Conservation (phyloP, 2,329 filamentous ascomycete species). For the Ascocoryne sarcoides region DNA sequence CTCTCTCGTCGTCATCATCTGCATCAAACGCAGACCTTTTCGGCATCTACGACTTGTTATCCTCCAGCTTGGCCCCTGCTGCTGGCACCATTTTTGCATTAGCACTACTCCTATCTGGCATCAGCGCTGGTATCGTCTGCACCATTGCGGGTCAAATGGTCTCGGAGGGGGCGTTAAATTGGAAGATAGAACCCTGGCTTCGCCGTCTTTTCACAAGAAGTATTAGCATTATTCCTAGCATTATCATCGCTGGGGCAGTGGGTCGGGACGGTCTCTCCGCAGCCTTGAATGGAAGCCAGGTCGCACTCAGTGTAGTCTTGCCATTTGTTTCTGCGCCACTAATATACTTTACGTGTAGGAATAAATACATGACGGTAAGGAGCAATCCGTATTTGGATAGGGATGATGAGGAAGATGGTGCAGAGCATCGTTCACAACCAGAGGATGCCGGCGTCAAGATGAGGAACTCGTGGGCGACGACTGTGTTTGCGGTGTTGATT, state of each 20-base stretch:
- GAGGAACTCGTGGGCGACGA: slow-evolving; percentile 62
- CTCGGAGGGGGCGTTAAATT: slow-evolving; percentile 70
- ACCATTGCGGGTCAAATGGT: slow-evolving; percentile 89
- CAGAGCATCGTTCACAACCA: slow-evolving; percentile 3
- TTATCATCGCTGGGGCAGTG: slow-evolving; percentile 74
- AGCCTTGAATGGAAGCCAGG: slow-evolving; percentile 69
- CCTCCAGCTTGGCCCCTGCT: slow-evolving; percentile 57
- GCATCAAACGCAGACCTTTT: slow-evolving; percentile 70
- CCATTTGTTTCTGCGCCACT: slow-evolving; percentile 78
- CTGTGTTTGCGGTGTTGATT: slow-evolving; percentile 48
- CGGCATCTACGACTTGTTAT: slow-evolving; percentile 66
- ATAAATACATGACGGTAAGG: slow-evolving; percentile 62
- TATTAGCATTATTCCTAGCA: slow-evolving; percentile 73
- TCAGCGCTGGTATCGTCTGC: slow-evolving; percentile 78
- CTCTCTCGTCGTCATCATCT: slow-evolving; percentile 51
- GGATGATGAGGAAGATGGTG: not conserved
- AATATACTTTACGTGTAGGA: slow-evolving; percentile 75
- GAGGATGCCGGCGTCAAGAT: slow-evolving; percentile 38
- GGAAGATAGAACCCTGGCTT: slow-evolving; percentile 68
- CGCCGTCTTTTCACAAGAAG: slow-evolving; percentile 68
- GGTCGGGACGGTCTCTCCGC: slow-evolving; percentile 61
- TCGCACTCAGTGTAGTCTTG: slow-evolving; percentile 67
- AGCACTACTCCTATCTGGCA: slow-evolving; percentile 69
- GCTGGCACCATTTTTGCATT: slow-evolving; percentile 81
- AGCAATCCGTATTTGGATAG: not conserved